Evolutionary conservation across 768 basidiomycete genomes (phyloP).

Genomic region (Calocybe gangraenosa): DNA sequence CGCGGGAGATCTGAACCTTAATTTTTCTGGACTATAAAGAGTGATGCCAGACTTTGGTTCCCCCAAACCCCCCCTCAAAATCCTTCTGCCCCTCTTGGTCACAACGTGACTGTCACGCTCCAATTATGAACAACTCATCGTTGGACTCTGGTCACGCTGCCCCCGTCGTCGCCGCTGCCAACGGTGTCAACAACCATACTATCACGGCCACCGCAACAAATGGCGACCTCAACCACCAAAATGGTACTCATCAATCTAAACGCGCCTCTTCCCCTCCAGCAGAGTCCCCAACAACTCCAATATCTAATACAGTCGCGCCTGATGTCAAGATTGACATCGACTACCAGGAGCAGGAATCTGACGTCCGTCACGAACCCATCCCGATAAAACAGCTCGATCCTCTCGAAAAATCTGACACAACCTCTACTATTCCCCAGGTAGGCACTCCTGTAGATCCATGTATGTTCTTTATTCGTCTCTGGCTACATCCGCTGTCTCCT

Average conservation of each 20-base stretch:
- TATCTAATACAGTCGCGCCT: slow-evolving; percentile 42
- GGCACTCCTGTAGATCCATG: slow-evolving; percentile 47
- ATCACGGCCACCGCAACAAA: slow-evolving; percentile 26
- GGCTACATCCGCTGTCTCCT: slow-evolving; percentile 11
- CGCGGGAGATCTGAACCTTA: slow-evolving; percentile 84
- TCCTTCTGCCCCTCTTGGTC: slow-evolving; percentile 54
- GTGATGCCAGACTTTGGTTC: slow-evolving; percentile 58
- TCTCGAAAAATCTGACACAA: slow-evolving; percentile 33
- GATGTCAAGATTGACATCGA: slow-evolving; percentile 65
- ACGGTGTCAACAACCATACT: slow-evolving; percentile 34
- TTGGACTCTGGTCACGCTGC: slow-evolving; percentile 31
- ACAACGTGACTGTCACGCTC: slow-evolving; percentile 76
- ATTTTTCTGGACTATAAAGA: slow-evolving; percentile 79
- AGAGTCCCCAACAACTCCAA: slow-evolving; percentile 60
- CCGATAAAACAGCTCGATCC: slow-evolving; percentile 42
- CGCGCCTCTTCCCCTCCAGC: slow-evolving; percentile 34
- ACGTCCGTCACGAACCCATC: slow-evolving; percentile 60
- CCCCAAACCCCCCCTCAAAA: slow-evolving; percentile 78
- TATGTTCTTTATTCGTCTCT: slow-evolving; percentile 27
- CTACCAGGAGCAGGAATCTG: slow-evolving; percentile 60
- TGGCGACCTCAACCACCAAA: slow-evolving; percentile 34
- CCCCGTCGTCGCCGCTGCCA: slow-evolving; percentile 11
- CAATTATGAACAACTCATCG: slow-evolving; percentile 50
- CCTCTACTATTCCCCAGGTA: slow-evolving; percentile 41
- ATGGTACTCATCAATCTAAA: slow-evolving; percentile 26